Evolutionary conservation across 257 asterid genomes (phyloP).

Genomic region (Perilla frutescens): DNA sequence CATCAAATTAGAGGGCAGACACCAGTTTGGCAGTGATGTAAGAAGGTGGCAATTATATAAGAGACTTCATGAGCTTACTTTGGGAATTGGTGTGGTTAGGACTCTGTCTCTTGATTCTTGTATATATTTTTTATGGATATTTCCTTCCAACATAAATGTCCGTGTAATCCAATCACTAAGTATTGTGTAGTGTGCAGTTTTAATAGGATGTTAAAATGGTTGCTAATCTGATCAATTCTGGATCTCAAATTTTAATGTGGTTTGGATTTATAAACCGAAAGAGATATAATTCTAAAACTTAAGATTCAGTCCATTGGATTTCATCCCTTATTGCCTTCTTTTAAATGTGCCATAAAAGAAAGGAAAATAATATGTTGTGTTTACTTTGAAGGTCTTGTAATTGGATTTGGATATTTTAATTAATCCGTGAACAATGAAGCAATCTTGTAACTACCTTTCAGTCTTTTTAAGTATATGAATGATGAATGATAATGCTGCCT

Average conservation of each 20-base stretch:
- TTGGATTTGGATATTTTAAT: neutral
- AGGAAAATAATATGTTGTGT: neutral
- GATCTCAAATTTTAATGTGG: neutral
- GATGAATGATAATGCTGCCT: neutral
- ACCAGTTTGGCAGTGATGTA: neutral
- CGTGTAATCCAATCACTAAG: neutral
- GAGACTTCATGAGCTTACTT: neutral
- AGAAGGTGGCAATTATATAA: neutral
- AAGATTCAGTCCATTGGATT: neutral
- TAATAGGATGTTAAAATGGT: neutral
- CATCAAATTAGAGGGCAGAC: neutral
- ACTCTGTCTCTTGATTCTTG: neutral
- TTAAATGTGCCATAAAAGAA: constrained; percentile 14
- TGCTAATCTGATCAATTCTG: neutral
- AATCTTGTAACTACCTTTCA: constrained; percentile 5
- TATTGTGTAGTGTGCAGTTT: neutral
- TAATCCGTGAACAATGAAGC: constrained; percentile 2
- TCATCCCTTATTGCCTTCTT: neutral
- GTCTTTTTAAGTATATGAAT: neutral
- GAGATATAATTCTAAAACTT: neutral
- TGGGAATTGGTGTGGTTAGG: constrained; percentile 1
- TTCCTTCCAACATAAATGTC: neutral
- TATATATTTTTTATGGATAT: neutral
- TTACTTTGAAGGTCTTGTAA: constrained; percentile 3
- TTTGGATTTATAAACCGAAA: neutral